Evolutionary conservation across 306 rosid species (phyloP).

Genomic region (Leucaena leucocephala): DNA sequence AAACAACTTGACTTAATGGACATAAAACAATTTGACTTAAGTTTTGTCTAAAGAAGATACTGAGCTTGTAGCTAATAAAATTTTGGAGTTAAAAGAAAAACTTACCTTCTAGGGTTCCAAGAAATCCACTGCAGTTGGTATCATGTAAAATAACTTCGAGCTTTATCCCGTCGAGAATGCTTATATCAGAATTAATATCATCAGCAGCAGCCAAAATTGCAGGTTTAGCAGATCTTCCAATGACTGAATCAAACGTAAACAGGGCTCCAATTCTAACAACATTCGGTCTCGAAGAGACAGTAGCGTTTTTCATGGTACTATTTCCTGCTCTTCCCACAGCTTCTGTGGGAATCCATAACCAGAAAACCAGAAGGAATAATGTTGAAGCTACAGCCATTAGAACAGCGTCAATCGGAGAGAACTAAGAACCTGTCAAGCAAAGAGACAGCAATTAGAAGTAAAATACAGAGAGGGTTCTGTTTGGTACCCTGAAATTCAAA

Average conservation of each 20-base stretch:
- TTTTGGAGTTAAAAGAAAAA: constrained; percentile 36
- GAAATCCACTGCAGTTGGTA: constrained; percentile 82
- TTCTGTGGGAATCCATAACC: constrained; percentile 52
- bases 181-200: constrained; percentile 66
- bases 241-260: constrained; percentile 66
- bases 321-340: constrained; percentile 53
- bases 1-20: too few species aligned
- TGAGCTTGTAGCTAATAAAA: constrained; percentile 12
- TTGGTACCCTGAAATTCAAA: constrained; percentile 40
- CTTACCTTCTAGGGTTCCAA: constrained; percentile 77
- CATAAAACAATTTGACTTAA: too few species aligned
- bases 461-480: not conserved
- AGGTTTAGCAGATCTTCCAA: constrained; percentile 70
- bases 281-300: constrained; percentile 44
- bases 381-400: constrained; percentile 29
- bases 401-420: constrained; percentile 31
- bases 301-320: constrained; percentile 40
- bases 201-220: constrained; percentile 63
- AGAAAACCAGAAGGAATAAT: constrained; percentile 47
- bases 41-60: not conserved
- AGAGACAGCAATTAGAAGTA: constrained; percentile 32
- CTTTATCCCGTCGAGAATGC: constrained; percentile 50
- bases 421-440: constrained; percentile 41
- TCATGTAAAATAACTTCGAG: constrained; percentile 51
- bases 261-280: constrained; percentile 72